Base-by-base conservation (phyloP, 768 basidiomycete species). In the Filobasidium wieringae region DNA sequence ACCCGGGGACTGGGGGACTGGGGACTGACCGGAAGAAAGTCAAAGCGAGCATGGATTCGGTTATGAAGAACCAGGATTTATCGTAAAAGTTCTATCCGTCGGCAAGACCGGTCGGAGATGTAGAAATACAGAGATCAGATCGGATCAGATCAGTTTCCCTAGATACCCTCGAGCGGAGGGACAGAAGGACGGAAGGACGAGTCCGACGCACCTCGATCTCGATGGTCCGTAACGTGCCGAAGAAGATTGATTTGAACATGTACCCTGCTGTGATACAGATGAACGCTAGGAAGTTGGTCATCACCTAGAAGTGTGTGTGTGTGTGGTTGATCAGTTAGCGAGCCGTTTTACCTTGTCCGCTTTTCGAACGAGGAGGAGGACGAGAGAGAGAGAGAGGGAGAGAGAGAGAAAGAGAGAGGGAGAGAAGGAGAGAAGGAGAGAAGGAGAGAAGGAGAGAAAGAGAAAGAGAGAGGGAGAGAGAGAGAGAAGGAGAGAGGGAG, bases 11-110 rank as follows among this genome's bases (percentile, higher is more conserved):
- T n/a, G n/a, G n/a, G n/a, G n/a, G n/a, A n/a, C n/a, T n/a, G 1
- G 19, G 11, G 22, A 53, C 70, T 41, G 39, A 71, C 59, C 91
- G 81, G 76, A 99, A 99, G 64, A 97, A 97, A 33, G 95, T 95
- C 71, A 97, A 86, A 0, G 95, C 93, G 51, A 99, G 78, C 33
- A 99, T 78, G 7, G 89, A 92, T 72, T 99, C 95, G 1, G 95
- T 97, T 51, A 97, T 81, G 75, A 95, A 95, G 77, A 92, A 91
- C 93, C 95, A 97, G 30, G 89, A 81, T 63, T 88, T 81, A 70
- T 97, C 93, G 72, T 96, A 95, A 1, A 99, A 79, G 29, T 92
- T 85, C 93, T 99, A 68, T 17, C 24, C 4, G 39, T 62, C 33
- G 58, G 31, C 5, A 6, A 30, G 2, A 26, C 32, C 6, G 34